Base-by-base conservation (phyloP, 495 filamentous ascomycete species). In the Baudoinia panamericana region DNA sequence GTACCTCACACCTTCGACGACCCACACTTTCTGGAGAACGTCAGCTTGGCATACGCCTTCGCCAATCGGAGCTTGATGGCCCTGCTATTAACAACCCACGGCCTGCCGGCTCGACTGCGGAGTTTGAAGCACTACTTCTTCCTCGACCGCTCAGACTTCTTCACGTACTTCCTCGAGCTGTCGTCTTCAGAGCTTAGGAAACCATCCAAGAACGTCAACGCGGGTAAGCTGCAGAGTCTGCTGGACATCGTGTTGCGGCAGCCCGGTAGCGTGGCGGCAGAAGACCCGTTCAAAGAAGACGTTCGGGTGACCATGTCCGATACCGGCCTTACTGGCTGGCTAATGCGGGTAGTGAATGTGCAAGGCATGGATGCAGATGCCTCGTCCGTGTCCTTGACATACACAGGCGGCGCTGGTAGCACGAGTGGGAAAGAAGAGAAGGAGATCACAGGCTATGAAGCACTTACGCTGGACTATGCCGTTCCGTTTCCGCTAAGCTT, bases 111-210 rank as follows among this genome's bases (percentile, higher is more conserved):
- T 13, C 71, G 90, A 30, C 69, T 97, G 26, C 71, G 79, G 15
- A 94, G 86, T 2, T 63, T 97, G 16, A 97, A 97, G 61, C 92
- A 96, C 59, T 97, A 97, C 63, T 97, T 95, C 63, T 97, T 97
- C 71, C 75, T 96, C 28, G 88, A 96, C 49, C 79, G 86, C 2
- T 95, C 90, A 1, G 90, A 97, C 55, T 97, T 93, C 60, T 97
- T 97, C 62, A 80, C 84, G 10, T 92, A 94, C 58, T 97, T 97
- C 61, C 75, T 96, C 34, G 90, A 97, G 50, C 76, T 97, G 0
- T 75, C 80, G 32, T 63, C 78, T 15, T 87, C 84, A 0, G 90
- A 97, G 57, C 68, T 97, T 20, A 75, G 79, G 50, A 95, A 95
- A 55, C 80, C 81, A 0, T 83, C 81, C 13, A 82, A 84, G 51